A percentile compares a stretch with the other conserved stretches of the same genome.
phyloP scores from a whole-genome alignment of 495 filamentous ascomycete species.

The Lophiostoma macrostomum region DNA sequence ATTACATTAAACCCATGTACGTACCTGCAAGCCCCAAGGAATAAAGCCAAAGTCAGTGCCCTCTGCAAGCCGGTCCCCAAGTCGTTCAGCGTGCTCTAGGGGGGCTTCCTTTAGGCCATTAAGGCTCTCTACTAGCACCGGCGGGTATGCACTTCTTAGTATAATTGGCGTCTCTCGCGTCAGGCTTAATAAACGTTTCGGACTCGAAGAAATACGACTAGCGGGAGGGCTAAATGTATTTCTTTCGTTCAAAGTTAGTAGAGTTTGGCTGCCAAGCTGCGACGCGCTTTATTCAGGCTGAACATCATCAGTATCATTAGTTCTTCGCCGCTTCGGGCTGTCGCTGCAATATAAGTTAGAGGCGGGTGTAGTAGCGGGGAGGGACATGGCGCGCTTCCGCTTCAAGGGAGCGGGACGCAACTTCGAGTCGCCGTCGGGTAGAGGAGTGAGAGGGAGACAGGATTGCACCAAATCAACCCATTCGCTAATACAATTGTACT shows the following conservation, averaged over 20 bases:
- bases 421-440: slow-evolving; percentile 6
- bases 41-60: slow-evolving; percentile 22
- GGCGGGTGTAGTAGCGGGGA: slow-evolving; percentile 8
- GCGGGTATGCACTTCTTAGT: slow-evolving; percentile 11
- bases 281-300: slow-evolving; percentile 14
- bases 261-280: slow-evolving; percentile 8
- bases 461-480: slow-evolving; percentile 10
- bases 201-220: slow-evolving; percentile 7
- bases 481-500: slow-evolving; percentile 5
- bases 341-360: slow-evolving; percentile 12
- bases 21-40: slow-evolving; percentile 16
- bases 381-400: slow-evolving; percentile 21
- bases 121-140: slow-evolving; percentile 4
- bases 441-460: slow-evolving; percentile 15
- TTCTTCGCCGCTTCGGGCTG: slow-evolving; percentile 24
- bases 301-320: slow-evolving; percentile 21
- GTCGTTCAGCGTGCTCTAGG: slow-evolving; percentile 7
- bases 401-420: slow-evolving; percentile 6
- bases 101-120: slow-evolving; percentile 15
- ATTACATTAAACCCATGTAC: slow-evolving; percentile 2
- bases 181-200: too few species aligned
- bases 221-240: slow-evolving; percentile 11
- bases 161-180: slow-evolving; percentile 19
- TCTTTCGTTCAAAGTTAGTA: slow-evolving; percentile 7
- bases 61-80: slow-evolving; percentile 19